Percentiles rank a stretch among this genome's conserved stretches.
phyloP scores from a whole-genome alignment of 331 rosid genomes.

The Rhamnella rubrinervis region DNA sequence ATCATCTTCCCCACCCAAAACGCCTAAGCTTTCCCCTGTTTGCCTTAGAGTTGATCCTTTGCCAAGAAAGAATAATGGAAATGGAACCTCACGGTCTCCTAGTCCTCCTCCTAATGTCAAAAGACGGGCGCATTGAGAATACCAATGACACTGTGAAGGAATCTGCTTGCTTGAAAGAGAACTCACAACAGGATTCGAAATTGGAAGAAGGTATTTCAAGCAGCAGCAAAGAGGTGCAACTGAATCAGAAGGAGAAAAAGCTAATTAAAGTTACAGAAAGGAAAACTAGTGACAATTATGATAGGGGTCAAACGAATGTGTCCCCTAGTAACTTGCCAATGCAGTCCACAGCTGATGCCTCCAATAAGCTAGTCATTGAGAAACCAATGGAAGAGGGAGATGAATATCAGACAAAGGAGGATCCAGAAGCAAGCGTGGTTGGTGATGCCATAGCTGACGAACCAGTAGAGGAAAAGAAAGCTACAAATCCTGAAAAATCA shows the following conservation, averaged over 20 bases:
- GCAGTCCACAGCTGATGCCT: neutral
- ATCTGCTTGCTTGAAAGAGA: slow-evolving; percentile 8
- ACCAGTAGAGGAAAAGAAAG: slow-evolving; percentile 5
- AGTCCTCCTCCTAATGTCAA: slow-evolving; percentile 56
- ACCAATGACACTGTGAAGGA: slow-evolving; percentile 11
- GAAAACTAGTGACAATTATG: slow-evolving; percentile 19
- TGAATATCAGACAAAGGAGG: neutral
- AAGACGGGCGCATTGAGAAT: slow-evolving; percentile 4
- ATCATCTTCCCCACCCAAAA: slow-evolving; percentile 37
- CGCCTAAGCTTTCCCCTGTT: slow-evolving; percentile 65
- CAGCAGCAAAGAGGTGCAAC: slow-evolving; percentile 11
- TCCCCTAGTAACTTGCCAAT: neutral
- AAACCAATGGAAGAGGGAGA: slow-evolving; percentile 14
- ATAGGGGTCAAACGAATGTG: neutral
- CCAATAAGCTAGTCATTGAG: neutral
- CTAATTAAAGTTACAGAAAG: slow-evolving; percentile 22
- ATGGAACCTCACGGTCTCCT: slow-evolving; percentile 46
- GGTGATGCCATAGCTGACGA: slow-evolving; percentile 7
- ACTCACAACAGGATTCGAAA: neutral
- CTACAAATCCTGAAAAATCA: neutral
- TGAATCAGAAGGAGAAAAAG: slow-evolving; percentile 19
- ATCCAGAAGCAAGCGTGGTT: slow-evolving; percentile 7
- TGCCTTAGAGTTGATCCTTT: slow-evolving; percentile 81
- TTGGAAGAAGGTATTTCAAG: neutral
- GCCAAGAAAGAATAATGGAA: slow-evolving; percentile 48